These are phyloP conservation scores for Globisporangium acanthophoron DNA, from an alignment of 352 stramenopile species.

Conservation along the genomic window DNA sequence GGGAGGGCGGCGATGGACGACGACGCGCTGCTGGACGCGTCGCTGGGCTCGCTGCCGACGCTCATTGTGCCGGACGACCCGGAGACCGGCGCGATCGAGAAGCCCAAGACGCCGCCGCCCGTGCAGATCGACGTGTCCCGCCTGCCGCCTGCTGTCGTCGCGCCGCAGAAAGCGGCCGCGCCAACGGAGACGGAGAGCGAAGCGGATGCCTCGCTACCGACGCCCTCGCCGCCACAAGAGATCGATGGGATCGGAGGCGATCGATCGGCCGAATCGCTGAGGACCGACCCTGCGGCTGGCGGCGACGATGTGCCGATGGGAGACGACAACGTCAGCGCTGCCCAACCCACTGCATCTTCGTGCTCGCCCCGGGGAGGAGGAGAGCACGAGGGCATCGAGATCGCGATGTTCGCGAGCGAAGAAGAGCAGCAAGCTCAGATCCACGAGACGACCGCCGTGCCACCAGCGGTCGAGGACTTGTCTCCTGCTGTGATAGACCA, in stretches of 20 bases:
- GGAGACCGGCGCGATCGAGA: slow-evolving; percentile 54
- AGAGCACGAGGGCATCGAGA: slow-evolving; percentile 4
- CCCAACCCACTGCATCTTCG: not conserved
- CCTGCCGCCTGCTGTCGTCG: slow-evolving; percentile 5
- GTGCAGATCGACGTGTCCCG: slow-evolving; percentile 17
- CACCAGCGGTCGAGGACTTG: not conserved
- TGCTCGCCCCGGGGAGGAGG: too few species aligned
- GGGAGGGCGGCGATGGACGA: not conserved
- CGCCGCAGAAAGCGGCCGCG: slow-evolving; percentile 2
- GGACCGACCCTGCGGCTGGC: too few species aligned
- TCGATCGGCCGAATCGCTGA: too few species aligned
- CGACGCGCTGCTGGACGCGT: slow-evolving; percentile 14
- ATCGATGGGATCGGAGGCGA: too few species aligned
- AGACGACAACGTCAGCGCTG: too few species aligned
- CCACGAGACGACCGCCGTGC: not conserved
- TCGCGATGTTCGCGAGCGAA: slow-evolving; percentile 11
- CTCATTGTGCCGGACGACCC: slow-evolving; percentile 71
- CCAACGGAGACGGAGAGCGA: not conserved
- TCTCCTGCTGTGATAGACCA: not conserved
- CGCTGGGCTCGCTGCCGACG: slow-evolving; percentile 42
- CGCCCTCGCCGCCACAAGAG: too few species aligned
- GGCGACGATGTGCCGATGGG: not conserved
- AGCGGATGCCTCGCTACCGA: not conserved
- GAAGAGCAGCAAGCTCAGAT: not conserved
- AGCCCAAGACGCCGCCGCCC: slow-evolving; percentile 46